These are phyloP conservation scores for Stagonosporopsis chrysanthemi DNA, from an alignment of 2,329 filamentous ascomycete genomes.

Conservation along the genomic window DNA sequence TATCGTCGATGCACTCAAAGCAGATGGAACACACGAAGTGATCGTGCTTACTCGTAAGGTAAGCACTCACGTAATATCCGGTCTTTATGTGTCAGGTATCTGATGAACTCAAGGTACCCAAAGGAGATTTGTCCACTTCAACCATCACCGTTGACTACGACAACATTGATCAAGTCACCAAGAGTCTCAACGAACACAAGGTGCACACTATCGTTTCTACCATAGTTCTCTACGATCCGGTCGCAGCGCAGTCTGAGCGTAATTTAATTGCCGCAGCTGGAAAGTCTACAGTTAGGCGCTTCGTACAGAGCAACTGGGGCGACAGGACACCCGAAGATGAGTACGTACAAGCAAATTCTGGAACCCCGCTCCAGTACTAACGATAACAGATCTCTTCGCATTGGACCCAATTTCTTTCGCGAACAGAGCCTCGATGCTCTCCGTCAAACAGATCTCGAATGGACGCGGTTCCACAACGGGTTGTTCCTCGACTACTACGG, in stretches of 20 bases:
- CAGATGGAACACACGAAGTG: constrained; percentile 48
- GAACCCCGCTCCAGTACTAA: not conserved
- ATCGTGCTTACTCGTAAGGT: constrained; percentile 55
- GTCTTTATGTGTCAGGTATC: not conserved
- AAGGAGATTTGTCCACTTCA: constrained; percentile 11
- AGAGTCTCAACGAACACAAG: constrained; percentile 47
- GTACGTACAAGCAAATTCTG: constrained; percentile 4
- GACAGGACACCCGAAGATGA: constrained; percentile 21
- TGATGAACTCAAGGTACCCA: constrained; percentile 8
- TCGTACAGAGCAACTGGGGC: constrained; percentile 27
- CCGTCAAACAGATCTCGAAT: constrained; percentile 34
- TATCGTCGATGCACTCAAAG: constrained; percentile 55
- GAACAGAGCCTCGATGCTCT: constrained; percentile 22
- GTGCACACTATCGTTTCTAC: constrained; percentile 57
- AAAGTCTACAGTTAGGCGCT: constrained; percentile 24
- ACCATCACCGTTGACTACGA: constrained; percentile 45
- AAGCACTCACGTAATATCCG: not conserved
- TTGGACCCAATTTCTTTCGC: constrained; percentile 16
- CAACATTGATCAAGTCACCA: constrained; percentile 37
- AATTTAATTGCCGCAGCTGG: constrained; percentile 23
- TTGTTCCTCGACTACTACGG: constrained; percentile 45
- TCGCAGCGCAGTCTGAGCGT: constrained; percentile 25
- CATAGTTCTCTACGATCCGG: constrained; percentile 45
- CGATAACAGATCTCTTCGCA: constrained; percentile 9
- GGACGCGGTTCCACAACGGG: constrained; percentile 35